phyloP scores from a whole-genome alignment of 2,329 filamentous ascomycete species.

The Sordariomycetes sp. region DNA sequence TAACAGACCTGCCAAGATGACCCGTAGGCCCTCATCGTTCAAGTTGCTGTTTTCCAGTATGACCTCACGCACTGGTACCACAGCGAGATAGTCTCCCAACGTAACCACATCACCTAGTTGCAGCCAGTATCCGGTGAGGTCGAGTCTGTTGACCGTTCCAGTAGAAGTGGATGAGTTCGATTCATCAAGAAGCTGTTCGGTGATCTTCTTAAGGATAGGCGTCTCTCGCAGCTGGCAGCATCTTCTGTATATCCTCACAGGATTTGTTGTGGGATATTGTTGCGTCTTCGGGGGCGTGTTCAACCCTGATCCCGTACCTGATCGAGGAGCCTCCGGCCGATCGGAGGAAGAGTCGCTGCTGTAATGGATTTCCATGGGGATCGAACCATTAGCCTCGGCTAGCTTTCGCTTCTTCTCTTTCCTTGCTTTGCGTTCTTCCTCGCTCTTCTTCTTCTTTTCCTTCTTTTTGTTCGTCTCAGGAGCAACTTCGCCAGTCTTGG shows the following conservation, averaged over 20 bases:
- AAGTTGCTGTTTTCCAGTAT: slow-evolving; percentile 81
- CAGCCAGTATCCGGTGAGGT: slow-evolving; percentile 77
- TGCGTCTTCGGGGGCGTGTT: slow-evolving; percentile 19
- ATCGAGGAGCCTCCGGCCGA: slow-evolving; percentile 8
- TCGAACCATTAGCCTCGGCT: slow-evolving; percentile 77
- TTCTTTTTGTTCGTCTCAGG: slow-evolving; percentile 55
- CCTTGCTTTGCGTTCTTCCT: slow-evolving; percentile 83
- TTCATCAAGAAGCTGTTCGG: slow-evolving; percentile 71
- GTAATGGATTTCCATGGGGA: slow-evolving; percentile 74
- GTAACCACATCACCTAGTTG: slow-evolving; percentile 78
- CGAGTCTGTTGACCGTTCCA: slow-evolving; percentile 73
- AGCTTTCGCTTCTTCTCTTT: slow-evolving; percentile 81
- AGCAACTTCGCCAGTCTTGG: not conserved
- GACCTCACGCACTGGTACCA: slow-evolving; percentile 83
- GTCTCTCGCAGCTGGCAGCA: slow-evolving; percentile 93
- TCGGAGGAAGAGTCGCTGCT: slow-evolving; percentile 50
- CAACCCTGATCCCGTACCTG: too few relatives aligned
- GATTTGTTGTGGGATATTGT: slow-evolving; percentile 70
- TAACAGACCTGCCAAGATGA: slow-evolving; percentile 77
- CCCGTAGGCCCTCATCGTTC: slow-evolving; percentile 76
- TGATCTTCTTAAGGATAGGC: slow-evolving; percentile 83
- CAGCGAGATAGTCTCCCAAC: slow-evolving; percentile 84
- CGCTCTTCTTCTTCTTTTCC: slow-evolving; percentile 92
- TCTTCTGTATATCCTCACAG: slow-evolving; percentile 82
- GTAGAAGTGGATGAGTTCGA: slow-evolving; percentile 56